phyloP scores from a whole-genome alignment of 495 filamentous ascomycete genomes.

The Penicillium subrubescens region DNA sequence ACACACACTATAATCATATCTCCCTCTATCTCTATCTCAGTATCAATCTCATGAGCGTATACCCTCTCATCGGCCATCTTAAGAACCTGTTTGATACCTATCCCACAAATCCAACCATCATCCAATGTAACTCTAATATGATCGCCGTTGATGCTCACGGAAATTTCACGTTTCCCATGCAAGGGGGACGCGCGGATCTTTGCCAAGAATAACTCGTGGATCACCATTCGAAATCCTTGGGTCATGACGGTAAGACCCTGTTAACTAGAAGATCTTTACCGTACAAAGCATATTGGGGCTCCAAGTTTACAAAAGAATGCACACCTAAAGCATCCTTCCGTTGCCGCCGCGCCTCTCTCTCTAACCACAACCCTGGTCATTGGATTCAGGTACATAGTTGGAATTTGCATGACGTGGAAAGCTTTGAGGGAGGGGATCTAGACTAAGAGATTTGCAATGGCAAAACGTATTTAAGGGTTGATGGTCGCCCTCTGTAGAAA shows the following conservation, averaged over 20 bases:
- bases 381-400: background rate
- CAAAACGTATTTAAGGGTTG: background rate
- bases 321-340: background rate
- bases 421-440: background rate
- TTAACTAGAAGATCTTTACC: conserved; percentile 1
- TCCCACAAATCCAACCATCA: background rate
- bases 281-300: background rate
- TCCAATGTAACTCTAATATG: background rate
- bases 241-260: background rate
- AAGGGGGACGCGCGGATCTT: background rate
- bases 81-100: background rate
- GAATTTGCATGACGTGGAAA: background rate
- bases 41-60: background rate
- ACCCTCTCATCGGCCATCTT: background rate
- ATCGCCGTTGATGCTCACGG: background rate
- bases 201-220: conserved; percentile 3
- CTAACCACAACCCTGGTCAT: background rate
- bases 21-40: background rate
- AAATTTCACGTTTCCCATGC: conserved; percentile 2
- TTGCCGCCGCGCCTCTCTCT: background rate
- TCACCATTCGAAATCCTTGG: background rate
- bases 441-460: background rate
- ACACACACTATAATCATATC: background rate
- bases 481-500: background rate
- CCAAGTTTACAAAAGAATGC: background rate